Conservation (phyloP, 768 basidiomycete genomes). For the Austroboletus festivus region DNA sequence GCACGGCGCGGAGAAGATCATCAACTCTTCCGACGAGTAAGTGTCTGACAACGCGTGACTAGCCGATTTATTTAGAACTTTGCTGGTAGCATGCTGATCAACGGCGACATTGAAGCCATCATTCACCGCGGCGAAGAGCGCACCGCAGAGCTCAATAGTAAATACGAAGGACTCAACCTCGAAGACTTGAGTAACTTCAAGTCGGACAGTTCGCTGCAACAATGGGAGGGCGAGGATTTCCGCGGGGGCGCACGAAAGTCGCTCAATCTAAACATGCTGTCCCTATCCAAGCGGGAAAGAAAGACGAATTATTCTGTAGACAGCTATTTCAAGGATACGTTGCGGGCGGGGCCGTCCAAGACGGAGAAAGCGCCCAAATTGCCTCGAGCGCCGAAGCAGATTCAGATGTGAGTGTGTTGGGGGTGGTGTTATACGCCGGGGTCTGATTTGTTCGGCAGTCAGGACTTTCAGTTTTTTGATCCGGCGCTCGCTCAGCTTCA, state of each 20-base stretch:
- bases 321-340: conserved; percentile 89
- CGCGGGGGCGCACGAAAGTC: conserved; percentile 69
- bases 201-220: conserved; percentile 84
- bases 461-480: conserved; percentile 98
- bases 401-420: conserved; percentile 60
- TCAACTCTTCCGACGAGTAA: conserved; percentile 74
- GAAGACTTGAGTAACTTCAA: conserved; percentile 98
- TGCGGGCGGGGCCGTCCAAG: conserved; percentile 78
- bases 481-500: conserved; percentile 75
- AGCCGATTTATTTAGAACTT: not conserved
- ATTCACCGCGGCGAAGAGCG: conserved; percentile 89
- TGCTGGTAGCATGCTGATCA: conserved; percentile 57
- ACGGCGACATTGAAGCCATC: conserved; percentile 93
- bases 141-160: conserved; percentile 82
- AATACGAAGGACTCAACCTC: conserved; percentile 88
- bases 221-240: conserved; percentile 97
- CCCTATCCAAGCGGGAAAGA: conserved; percentile 90
- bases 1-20: conserved; percentile 95
- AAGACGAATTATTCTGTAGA: conserved; percentile 95
- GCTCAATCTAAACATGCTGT: conserved; percentile 73
- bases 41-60: conserved; percentile 21
- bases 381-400: conserved; percentile 85
- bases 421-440: not conserved
- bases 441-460: conserved; percentile 40
- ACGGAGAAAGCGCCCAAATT: conserved; percentile 78